These are phyloP conservation scores for Pyricularia grisea DNA, from an alignment of 2,329 filamentous ascomycete genomes.

Conservation along the genomic window DNA sequence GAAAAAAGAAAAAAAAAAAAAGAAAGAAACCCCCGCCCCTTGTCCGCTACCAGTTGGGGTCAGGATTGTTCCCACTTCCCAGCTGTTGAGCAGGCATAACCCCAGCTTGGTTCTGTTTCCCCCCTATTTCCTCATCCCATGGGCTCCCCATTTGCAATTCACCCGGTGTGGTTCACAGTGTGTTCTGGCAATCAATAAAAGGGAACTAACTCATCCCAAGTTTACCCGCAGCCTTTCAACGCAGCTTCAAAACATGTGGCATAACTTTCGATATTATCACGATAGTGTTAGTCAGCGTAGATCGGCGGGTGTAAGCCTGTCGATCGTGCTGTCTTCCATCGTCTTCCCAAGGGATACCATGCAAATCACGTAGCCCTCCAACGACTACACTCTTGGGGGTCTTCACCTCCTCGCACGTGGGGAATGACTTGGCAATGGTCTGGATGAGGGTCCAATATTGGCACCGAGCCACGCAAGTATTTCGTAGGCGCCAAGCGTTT, in stretches of 20 bases:
- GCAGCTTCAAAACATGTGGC: background rate
- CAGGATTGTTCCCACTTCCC: background rate
- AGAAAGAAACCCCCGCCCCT: too few relatives aligned
- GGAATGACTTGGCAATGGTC: background rate
- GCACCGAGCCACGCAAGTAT: background rate
- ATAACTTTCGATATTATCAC: background rate
- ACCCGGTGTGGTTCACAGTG: background rate
- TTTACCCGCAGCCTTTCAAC: background rate
- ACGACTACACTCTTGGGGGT: background rate
- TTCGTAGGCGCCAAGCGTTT: background rate
- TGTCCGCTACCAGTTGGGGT: background rate
- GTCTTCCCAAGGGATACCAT: background rate
- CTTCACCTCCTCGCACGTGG: background rate
- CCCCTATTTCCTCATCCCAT: background rate
- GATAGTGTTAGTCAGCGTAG: background rate
- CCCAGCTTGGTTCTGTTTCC: background rate
- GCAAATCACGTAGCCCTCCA: background rate
- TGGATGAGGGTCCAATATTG: background rate
- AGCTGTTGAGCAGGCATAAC: background rate
- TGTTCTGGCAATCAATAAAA: background rate
- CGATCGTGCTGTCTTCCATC: background rate
- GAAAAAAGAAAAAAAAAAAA: too few relatives aligned
- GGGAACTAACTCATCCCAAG: background rate
- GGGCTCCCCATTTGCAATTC: background rate
- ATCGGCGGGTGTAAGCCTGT: background rate